Percentiles rank a stretch among this genome's conserved stretches.
These are phyloP conservation scores for Protomyces macrosporus DNA, from an alignment of 1,139 yeast species.

Conservation along the genomic window DNA sequence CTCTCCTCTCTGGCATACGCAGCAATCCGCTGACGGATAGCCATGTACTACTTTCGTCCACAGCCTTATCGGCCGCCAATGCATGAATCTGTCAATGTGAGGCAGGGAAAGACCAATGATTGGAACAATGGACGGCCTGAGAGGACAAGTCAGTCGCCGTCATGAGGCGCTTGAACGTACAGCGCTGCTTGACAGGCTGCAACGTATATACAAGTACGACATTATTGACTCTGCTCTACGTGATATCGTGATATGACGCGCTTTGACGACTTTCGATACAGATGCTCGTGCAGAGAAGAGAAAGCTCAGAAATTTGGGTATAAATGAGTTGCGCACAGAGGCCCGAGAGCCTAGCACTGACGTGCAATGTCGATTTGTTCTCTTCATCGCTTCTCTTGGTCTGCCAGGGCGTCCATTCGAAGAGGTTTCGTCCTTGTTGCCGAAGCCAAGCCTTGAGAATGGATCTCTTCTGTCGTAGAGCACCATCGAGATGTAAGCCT, in stretches of 20 bases:
- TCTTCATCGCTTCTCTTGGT: background rate
- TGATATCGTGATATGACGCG: too few relatives aligned
- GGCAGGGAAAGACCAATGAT: background rate
- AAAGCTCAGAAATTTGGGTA: conserved; percentile 1
- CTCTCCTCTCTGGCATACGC: background rate
- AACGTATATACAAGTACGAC: too few relatives aligned
- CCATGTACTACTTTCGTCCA: background rate
- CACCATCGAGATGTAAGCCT: too few relatives aligned
- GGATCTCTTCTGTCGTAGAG: too few relatives aligned
- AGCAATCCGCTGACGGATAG: background rate
- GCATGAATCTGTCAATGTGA: background rate
- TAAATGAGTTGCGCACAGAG: background rate
- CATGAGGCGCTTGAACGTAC: background rate
- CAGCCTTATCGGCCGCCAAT: background rate
- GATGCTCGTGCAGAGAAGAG: background rate
- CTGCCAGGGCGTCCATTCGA: too few relatives aligned
- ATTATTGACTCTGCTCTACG: too few relatives aligned
- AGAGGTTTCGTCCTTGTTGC: too few relatives aligned
- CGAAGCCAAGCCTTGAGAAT: too few relatives aligned
- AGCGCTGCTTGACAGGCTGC: background rate
- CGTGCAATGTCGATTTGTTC: conserved; percentile 1
- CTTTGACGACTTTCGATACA: background rate
- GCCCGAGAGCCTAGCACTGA: background rate
- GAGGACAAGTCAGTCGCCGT: background rate
- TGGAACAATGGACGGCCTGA: background rate